Base-by-base conservation (phyloP, 208 protist species). In the Trypanosoma mega region DNA sequence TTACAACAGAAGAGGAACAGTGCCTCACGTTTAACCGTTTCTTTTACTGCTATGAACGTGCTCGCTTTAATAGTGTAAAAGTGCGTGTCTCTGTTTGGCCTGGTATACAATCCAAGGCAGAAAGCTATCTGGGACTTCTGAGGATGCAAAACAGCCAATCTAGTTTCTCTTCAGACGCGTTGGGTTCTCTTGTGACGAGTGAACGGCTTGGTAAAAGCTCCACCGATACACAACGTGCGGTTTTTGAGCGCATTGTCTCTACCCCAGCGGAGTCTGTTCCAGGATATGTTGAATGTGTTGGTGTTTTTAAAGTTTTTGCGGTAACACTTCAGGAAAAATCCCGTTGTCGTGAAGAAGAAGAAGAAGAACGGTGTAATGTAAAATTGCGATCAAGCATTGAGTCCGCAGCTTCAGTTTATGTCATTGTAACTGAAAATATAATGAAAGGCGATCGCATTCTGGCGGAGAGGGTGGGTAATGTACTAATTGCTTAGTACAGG, bases 21-120 rank as follows among this genome's bases (percentile, higher is more conserved):
- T 65, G 62, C 36, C 55, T 93, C 21, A 72, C 68, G 3, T 82
- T 80, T 31, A 72, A 80, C 27, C 53, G 82, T 12, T 88, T 90
- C 37, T 54, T 81, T 54, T 68, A 71, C 8, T 90, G 72, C 49
- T 93, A 89, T 73, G 73, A 87, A 47, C 74, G 74, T 29, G 80
- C 67, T 12, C 77, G 80, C 65, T 86, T 76, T 41, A 90, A 93
- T 39, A 57, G 73, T 2, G 56, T 93, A 7, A 68, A 63, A 23
- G 8, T 85, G 27, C 61, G 59, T 30, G 52, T 64, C 23, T 86
- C 84, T 20, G 34, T 59, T 37, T 91, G 84, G 81, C 67, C 63
- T 7, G 58, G 69, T 39, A 61, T 87, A 43, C 67, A 74, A 33
- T 20, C 55, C 37, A 74, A 75, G 5, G 66, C 81, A n/a, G 57